These are phyloP conservation scores for Diaporthe citriasiana DNA, from an alignment of 2,329 filamentous ascomycete species.

Conservation along the genomic window DNA sequence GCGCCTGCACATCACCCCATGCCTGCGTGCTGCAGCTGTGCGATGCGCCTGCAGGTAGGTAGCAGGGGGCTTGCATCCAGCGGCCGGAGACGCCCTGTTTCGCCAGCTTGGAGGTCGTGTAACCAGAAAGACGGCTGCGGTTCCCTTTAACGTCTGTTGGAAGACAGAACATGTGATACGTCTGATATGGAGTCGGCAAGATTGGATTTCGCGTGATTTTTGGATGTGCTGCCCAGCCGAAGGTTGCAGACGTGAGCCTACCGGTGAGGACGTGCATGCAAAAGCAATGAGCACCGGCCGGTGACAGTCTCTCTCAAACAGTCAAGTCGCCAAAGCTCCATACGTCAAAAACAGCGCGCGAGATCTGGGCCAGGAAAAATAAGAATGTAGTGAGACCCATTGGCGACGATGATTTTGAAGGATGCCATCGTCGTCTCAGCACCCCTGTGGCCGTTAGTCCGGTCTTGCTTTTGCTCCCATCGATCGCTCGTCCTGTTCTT, in stretches of 20 bases:
- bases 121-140: constrained; percentile 20
- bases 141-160: not conserved
- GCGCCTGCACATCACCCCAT: constrained; percentile 12
- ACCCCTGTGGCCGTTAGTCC: constrained; percentile 16
- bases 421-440: constrained; percentile 18
- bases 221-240: constrained; percentile 8
- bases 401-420: not conserved
- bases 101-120: constrained; percentile 17
- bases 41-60: constrained; percentile 4
- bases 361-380: constrained; percentile 19
- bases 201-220: not conserved
- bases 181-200: constrained; percentile 22
- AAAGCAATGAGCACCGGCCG: constrained; percentile 11
- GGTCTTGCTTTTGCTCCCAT: constrained; percentile 14
- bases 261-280: constrained; percentile 29
- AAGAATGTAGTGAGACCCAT: constrained; percentile 20
- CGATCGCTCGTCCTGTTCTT: not conserved
- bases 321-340: not conserved
- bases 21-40: constrained; percentile 7
- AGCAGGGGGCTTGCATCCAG: not conserved
- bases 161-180: constrained; percentile 6
- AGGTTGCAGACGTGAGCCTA: constrained; percentile 3
- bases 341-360: not conserved
- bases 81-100: constrained; percentile 26
- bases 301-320: constrained; percentile 5